Base-by-base conservation (phyloP, 805 yeast genomes). In the Wickerhamiella dianesei region DNA sequence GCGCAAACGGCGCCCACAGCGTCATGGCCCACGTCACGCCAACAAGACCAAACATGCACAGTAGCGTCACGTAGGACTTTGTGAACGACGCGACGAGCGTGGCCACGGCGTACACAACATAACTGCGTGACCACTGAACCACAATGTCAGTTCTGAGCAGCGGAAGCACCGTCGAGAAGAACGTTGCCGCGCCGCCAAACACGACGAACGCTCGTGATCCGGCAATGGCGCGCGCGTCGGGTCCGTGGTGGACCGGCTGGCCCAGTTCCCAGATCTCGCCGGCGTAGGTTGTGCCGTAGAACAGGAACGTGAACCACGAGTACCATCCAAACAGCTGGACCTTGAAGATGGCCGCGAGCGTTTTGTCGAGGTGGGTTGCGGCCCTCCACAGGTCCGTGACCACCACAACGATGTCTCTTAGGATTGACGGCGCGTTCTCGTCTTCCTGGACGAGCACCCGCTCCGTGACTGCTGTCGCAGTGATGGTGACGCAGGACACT, bases 11-110 rank as follows among this genome's bases (percentile, higher is more conserved):
- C 2, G 79, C 77, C 83, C 83, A 78, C 16, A 76, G 66, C 0
- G 81, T 78, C 49, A 68, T 68, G 1, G 82, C 82, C 83, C 83
- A 78, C 0, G 81, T 72, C 18, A 77, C 62, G 2, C 83, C 83
- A 40, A 76, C 57, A 14, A 76, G 54, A 0, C 69, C 77, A 53
- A 77, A 73, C 57, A 77, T 57, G 0, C 64, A 51, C 6, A 76
- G 69, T 0, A 79, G 81, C 12, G 58, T 63, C 0, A 45, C 45
- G 4, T 74, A 72, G 5, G 62, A 61, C 2, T 54, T 37, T 19
- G 76, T 67, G 44, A 69, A 68, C 44, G 74, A 71, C 0, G 82
- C 75, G 1, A 68, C 53, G 4, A 67, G 35, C 64, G 74, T 74
- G 35, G 76, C 71, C 3, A 67, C 14, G 1, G 74, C 70, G 58